These are phyloP conservation scores for Trichophyton equinum DNA, from an alignment of 2,329 filamentous ascomycete genomes.

Conservation along the genomic window DNA sequence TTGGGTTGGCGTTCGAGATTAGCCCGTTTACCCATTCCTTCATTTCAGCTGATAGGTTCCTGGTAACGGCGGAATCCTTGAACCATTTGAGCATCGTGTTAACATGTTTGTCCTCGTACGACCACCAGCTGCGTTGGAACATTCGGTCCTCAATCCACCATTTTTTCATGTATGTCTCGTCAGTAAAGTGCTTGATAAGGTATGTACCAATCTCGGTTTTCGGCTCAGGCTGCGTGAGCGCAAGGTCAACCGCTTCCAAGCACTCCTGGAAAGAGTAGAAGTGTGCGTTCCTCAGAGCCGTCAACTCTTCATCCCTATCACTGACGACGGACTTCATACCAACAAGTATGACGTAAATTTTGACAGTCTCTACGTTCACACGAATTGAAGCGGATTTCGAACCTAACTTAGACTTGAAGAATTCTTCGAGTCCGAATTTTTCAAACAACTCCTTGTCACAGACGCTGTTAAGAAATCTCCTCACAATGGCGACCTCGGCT, in stretches of 20 bases:
- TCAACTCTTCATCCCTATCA: constrained; percentile 3
- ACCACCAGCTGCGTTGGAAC: constrained; percentile 14
- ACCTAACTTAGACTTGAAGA: constrained; percentile 17
- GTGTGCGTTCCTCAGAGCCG: constrained; percentile 4
- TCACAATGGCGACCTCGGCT: constrained; percentile 17
- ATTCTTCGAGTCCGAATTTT: constrained; percentile 20
- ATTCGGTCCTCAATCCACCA: constrained; percentile 16
- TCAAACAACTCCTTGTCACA: constrained; percentile 18
- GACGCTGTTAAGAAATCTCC: constrained; percentile 18
- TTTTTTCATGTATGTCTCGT: constrained; percentile 13
- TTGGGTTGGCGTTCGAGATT: constrained; percentile 17
- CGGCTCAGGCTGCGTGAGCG: constrained; percentile 14
- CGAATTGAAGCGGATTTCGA: constrained; percentile 14
- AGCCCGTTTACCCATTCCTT: constrained; percentile 18
- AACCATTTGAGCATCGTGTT: constrained; percentile 17
- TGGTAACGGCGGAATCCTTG: constrained; percentile 19
- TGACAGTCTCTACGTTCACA: constrained; percentile 16
- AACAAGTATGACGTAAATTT: constrained; percentile 6
- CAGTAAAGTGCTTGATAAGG: constrained; percentile 16
- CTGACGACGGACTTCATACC: constrained; percentile 9
- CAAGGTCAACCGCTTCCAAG: constrained; percentile 13
- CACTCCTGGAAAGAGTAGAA: constrained; percentile 12
- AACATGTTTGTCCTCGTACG: constrained; percentile 13
- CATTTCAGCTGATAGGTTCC: constrained; percentile 15
- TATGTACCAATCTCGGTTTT: constrained; percentile 16